phyloP scores from a whole-genome alignment of 139 green algal genomes.

The Chlamydomonas urium region DNA sequence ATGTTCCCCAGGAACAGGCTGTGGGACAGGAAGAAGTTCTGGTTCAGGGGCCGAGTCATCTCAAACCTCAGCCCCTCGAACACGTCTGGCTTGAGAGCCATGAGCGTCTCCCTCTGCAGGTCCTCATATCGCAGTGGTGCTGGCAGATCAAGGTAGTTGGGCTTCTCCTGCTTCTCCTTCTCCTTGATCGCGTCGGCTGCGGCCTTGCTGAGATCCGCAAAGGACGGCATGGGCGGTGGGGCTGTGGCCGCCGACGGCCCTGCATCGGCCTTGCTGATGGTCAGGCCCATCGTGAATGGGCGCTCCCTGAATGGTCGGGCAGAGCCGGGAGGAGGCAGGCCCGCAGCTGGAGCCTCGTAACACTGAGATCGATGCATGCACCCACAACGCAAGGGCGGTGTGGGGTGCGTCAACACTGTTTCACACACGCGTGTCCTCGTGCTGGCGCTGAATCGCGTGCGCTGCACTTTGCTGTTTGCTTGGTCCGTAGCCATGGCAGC shows the following conservation, averaged over 20 bases:
- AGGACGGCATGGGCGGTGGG: constrained; percentile 50
- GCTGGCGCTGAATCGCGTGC: too few relatives aligned
- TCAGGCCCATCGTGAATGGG: constrained; percentile 36
- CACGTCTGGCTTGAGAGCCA: constrained; percentile 92
- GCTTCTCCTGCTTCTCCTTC: constrained; percentile 31
- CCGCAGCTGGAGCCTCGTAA: too few relatives aligned
- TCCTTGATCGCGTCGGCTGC: constrained; percentile 27
- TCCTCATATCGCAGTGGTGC: constrained; percentile 92
- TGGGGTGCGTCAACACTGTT: too few relatives aligned
- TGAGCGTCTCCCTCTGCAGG: constrained; percentile 85
- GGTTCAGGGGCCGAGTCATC: constrained; percentile 95
- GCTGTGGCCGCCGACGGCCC: too few relatives aligned
- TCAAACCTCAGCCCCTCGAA: constrained; percentile 98
- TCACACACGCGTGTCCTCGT: too few relatives aligned
- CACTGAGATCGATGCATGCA: too few relatives aligned
- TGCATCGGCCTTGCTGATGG: constrained; percentile 36
- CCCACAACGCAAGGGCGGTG: too few relatives aligned
- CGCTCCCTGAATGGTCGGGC: too few relatives aligned
- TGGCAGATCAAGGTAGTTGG: constrained; percentile 66
- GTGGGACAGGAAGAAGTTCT: constrained; percentile 88
- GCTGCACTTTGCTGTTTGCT: too few relatives aligned
- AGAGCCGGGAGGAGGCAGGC: too few relatives aligned
- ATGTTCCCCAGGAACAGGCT: constrained; percentile 92
- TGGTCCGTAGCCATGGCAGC: too few relatives aligned
- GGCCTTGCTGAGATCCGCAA: constrained; percentile 19